Percentiles rank a stretch among this genome's conserved stretches.
These are phyloP conservation scores for Xylaria sp. DNA, from an alignment of 2,329 filamentous ascomycete species.

Conservation along the genomic window DNA sequence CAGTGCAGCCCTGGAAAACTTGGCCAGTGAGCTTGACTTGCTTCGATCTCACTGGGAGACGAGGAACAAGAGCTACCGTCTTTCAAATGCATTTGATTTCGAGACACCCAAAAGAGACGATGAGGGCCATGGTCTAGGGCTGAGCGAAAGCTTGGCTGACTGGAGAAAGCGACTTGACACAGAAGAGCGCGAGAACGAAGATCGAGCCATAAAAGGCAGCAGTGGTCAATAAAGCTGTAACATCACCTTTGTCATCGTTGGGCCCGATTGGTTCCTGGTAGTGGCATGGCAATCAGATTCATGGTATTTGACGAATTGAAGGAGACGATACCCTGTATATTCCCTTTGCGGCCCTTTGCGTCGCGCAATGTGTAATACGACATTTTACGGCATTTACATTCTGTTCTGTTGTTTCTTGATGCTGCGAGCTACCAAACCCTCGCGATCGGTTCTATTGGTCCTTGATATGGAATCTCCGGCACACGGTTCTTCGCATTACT, in stretches of 20 bases:
- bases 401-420: constrained; percentile 28
- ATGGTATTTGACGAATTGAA: constrained; percentile 31
- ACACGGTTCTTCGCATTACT: constrained; percentile 25
- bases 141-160: constrained; percentile 79
- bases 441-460: constrained; percentile 9
- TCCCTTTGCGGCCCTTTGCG: constrained; percentile 31
- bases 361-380: constrained; percentile 41
- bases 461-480: constrained; percentile 6
- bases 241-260: constrained; percentile 1
- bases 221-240: constrained; percentile 31
- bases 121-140: constrained; percentile 57
- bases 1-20: constrained; percentile 81
- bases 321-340: constrained; percentile 41
- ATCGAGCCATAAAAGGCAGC: constrained; percentile 34
- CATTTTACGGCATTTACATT: constrained; percentile 38
- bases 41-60: constrained; percentile 93
- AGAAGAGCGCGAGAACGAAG: constrained; percentile 53
- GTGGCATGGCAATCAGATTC: constrained; percentile 18
- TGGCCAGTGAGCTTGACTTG: constrained; percentile 91
- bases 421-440: constrained; percentile 15
- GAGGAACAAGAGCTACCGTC: constrained; percentile 92
- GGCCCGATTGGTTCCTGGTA: neutral
- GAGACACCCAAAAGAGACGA: constrained; percentile 64
- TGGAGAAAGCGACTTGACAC: constrained; percentile 82
- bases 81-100: constrained; percentile 91